phyloP scores from a whole-genome alignment of 257 asterid species.

The Ballota nigra region DNA sequence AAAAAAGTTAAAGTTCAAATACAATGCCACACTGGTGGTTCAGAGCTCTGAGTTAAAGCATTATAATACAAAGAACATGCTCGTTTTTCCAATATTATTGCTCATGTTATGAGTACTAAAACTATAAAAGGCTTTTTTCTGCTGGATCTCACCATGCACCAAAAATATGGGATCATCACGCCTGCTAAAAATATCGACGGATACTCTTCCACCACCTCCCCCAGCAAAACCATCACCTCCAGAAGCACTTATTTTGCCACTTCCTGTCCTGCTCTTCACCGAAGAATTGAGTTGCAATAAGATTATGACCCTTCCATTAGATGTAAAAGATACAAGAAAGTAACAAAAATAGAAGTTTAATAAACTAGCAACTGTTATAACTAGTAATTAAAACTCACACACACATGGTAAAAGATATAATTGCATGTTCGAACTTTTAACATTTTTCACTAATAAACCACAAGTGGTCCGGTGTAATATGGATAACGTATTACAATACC shows the following conservation, averaged over 20 bases:
- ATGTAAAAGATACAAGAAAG: slow-evolving; percentile 11
- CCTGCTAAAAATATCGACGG: slow-evolving; percentile 65
- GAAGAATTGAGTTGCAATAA: slow-evolving; percentile 24
- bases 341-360: neutral
- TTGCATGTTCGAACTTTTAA: neutral
- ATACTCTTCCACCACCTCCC: slow-evolving; percentile 96
- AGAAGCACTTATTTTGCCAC: slow-evolving; percentile 69
- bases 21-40: slow-evolving; percentile 1
- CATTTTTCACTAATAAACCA: neutral
- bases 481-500: neutral
- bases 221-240: slow-evolving; percentile 96
- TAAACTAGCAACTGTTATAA: neutral
- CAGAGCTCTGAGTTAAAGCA: slow-evolving; percentile 16
- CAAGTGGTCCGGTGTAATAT: neutral
- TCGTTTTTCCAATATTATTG: neutral
- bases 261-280: slow-evolving; percentile 74
- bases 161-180: slow-evolving; percentile 65
- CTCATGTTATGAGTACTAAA: slow-evolving; percentile 15
- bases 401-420: neutral
- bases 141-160: slow-evolving; percentile 62
- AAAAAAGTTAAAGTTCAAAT: slow-evolving; percentile 11
- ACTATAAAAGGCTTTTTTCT: slow-evolving; percentile 4
- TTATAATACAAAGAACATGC: neutral
- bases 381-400: neutral
- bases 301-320: slow-evolving; percentile 15